phyloP scores from a whole-genome alignment of 768 basidiomycete species.

The Psilocybe sp. region DNA sequence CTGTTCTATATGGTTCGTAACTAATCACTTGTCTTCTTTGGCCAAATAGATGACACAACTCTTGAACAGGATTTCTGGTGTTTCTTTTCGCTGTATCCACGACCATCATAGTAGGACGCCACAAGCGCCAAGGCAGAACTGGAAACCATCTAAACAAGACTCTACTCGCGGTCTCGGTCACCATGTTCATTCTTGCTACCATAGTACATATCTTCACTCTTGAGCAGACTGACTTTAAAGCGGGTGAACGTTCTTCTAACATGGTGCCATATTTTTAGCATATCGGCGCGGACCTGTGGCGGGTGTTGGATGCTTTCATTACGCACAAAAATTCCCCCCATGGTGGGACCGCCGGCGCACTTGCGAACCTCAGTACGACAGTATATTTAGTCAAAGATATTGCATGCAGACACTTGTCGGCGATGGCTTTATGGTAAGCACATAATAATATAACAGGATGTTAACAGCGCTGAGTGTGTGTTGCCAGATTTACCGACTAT shows the following conservation, averaged over 20 bases:
- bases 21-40: not conserved
- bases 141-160: constrained; percentile 3
- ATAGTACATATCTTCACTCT: constrained; percentile 2
- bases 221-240: too few species aligned
- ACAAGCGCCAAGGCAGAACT: not conserved
- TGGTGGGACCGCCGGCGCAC: constrained; percentile 1
- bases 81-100: constrained; percentile 8
- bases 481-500: constrained; percentile 5
- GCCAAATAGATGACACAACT: not conserved
- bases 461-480: not conserved
- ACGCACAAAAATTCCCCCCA: not conserved
- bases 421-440: constrained; percentile 10
- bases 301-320: constrained; percentile 8
- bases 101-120: constrained; percentile 1
- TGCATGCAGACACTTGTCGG: constrained; percentile 9
- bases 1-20: constrained; percentile 7
- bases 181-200: constrained; percentile 8
- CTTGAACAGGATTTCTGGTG: constrained; percentile 4
- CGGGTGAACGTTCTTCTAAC: too few species aligned
- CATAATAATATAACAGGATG: not conserved
- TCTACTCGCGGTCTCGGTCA: constrained; percentile 6
- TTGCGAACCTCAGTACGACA: not conserved
- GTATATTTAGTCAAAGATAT: constrained; percentile 8
- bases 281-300: constrained; percentile 4
- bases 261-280: constrained; percentile 1